A percentile compares a stretch with the other conserved stretches of the same genome.
Conservation (phyloP, 768 basidiomycete genomes). For the Rhodotorula graminis region DNA sequence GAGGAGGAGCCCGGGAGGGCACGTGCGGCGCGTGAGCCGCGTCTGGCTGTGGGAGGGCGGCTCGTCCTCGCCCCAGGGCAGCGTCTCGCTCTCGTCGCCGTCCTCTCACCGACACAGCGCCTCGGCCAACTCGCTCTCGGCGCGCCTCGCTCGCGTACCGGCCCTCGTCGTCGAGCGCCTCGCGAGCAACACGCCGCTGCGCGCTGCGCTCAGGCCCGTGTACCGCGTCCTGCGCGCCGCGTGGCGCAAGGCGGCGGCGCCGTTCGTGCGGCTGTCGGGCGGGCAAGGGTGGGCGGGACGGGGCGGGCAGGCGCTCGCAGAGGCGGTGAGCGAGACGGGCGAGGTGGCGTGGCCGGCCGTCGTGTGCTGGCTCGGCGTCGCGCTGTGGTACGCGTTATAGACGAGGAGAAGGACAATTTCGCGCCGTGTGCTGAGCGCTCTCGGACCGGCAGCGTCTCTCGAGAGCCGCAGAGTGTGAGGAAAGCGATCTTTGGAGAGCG, state of each 20-base stretch:
- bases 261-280: neutral
- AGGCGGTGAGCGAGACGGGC: constrained; percentile 3
- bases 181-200: constrained; percentile 11
- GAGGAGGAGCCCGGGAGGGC: neutral
- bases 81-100: neutral
- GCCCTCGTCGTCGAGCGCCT: neutral
- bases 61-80: neutral
- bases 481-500: too few species aligned
- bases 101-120: neutral
- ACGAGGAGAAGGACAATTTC: neutral
- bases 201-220: neutral
- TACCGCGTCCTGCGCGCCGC: neutral
- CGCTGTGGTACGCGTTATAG: constrained; percentile 2
- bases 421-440: too few species aligned
- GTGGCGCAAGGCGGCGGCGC: neutral
- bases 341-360: constrained; percentile 1
- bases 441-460: too few species aligned
- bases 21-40: constrained; percentile 19
- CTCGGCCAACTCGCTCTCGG: neutral
- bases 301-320: constrained; percentile 2
- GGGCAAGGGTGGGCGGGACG: neutral
- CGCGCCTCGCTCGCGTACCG: neutral
- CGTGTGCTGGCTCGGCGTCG: constrained; percentile 1
- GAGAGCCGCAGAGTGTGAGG: too few species aligned
- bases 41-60: constrained; percentile 31